Evolutionary conservation across 2,329 filamentous ascomycete genomes (phyloP), one percentile per base, ranked within the genome.

Genomic region (Setomelanomma holmii): DNA sequence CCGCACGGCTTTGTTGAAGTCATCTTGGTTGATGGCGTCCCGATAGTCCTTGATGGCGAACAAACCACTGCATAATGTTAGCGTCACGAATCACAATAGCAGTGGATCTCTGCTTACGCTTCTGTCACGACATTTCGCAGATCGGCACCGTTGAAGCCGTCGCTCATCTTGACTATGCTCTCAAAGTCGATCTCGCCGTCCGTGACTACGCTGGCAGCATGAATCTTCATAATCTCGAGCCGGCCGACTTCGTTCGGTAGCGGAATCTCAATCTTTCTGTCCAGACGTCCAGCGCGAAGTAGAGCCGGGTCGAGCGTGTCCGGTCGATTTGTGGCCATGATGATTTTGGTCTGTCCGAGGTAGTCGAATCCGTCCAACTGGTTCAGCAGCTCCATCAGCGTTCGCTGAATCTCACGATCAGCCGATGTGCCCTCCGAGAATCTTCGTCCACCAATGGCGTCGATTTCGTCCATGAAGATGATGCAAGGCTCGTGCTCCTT

Each of bases 381-480:
- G 79, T 99, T 99, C 58, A 99, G 88, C 49, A 99, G 84, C 77
- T 99, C 95, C 95, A 99, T 99, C 54, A 99, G 82, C 30, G 95
- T 99, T 72, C 95, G 89, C 79, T 99, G 95, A 66, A 99, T 99
- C 77, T 99, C 95, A 71, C 96, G 89, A 80, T 99, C 95, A 44
- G 95, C 95, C 54, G 92, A 96, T 45, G 95, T 99, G 64, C 96
- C 95, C 76, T 99, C 95, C 0, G 91, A 96, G 78, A 99, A 99
- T 68, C 95, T 86, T 68, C 96, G 87, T 58, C 96, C 96, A 75
- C 95, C 95, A 71, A 99, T 99, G 71, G 95, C 95, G 73, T 99
- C 95, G 73, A 99, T 99, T 79, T 99, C 95, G 82, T 99, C 96
- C 95, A 99, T 99, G 85, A 99, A 99, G 79, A 99, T 99, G 77